Evolutionary conservation across 2,329 filamentous ascomycete species (phyloP), one percentile per base, ranked within the genome.

Genomic region (Rachicladosporium sp.): DNA sequence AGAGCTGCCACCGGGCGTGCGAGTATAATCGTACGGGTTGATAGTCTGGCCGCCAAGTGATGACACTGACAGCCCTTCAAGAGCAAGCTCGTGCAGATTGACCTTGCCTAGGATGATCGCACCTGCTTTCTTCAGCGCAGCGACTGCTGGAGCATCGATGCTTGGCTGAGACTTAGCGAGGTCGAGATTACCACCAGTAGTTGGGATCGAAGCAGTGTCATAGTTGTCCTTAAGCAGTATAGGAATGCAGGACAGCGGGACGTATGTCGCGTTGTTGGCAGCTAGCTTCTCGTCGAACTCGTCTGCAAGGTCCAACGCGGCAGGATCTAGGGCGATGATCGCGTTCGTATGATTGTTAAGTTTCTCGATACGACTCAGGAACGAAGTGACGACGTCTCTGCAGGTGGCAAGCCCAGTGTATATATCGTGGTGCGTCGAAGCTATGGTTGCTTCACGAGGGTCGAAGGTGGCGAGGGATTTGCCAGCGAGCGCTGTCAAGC

Each of bases 1-100:
- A 23, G 73, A 78, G 33, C 71, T 76, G 1, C 77, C 78, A 3
- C 77, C 78, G 0, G 77, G 76, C 0, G 77, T 81, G n/a, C 80
- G 69, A 0, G 66, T 67, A 2, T 62, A 55, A 53, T 83, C 77
- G 47, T 85, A 83, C 0, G 78, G 76, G 52, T 81, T 81, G 44
- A 73, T 53, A 0, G 76, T 79, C 55, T 82, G 78, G 0, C 78
- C 77, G 9, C 74, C 76, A 0, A 78, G 53, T 0, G 73, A 78
- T 0, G 75, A 80, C 1, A 78, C 74, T 1, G 69, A 71, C 31
- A 80, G 61, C 0, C 77, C 78, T 50, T 81, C 76, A 0, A 80
- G 60, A 0, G 77, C 76, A 37, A 81, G 62, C 53, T 80, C 76
- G 47, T 80, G 76, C 15, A 80, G 56, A 35, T 57, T 59, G 3